phyloP scores from a whole-genome alignment of 2,329 filamentous ascomycete genomes.

The Nemania abortiva region DNA sequence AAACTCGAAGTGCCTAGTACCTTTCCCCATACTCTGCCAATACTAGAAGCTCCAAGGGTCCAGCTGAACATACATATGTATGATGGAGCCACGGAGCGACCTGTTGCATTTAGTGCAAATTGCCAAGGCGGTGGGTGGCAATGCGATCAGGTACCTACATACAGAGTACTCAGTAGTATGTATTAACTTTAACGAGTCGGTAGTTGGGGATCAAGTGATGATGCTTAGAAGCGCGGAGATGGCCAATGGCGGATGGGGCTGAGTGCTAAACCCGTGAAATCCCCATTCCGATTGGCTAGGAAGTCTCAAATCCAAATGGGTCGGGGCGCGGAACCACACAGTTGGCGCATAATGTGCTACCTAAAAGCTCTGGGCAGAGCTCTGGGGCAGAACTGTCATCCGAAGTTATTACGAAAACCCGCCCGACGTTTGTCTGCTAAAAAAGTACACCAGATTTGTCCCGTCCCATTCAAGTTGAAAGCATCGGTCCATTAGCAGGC shows the following conservation, averaged over 20 bases:
- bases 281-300: background rate
- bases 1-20: background rate
- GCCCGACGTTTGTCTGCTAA: background rate
- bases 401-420: background rate
- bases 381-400: background rate
- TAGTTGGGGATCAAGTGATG: constrained; percentile 1
- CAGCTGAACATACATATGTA: background rate
- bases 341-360: constrained; percentile 1
- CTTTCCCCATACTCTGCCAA: too few relatives aligned
- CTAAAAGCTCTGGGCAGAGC: background rate
- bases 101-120: background rate
- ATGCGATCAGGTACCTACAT: background rate
- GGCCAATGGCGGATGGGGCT: background rate
- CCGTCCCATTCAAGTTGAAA: background rate
- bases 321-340: background rate
- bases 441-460: background rate
- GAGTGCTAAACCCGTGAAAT: background rate
- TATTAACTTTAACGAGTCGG: background rate
- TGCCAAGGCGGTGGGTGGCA: background rate
- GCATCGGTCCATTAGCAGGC: too few relatives aligned
- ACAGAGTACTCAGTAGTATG: too few relatives aligned
- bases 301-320: background rate
- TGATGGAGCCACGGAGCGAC: background rate
- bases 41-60: background rate
- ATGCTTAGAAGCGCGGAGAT: background rate